Conservation (phyloP, 2,329 filamentous ascomycete genomes). For the Calonectria leucothoes region DNA sequence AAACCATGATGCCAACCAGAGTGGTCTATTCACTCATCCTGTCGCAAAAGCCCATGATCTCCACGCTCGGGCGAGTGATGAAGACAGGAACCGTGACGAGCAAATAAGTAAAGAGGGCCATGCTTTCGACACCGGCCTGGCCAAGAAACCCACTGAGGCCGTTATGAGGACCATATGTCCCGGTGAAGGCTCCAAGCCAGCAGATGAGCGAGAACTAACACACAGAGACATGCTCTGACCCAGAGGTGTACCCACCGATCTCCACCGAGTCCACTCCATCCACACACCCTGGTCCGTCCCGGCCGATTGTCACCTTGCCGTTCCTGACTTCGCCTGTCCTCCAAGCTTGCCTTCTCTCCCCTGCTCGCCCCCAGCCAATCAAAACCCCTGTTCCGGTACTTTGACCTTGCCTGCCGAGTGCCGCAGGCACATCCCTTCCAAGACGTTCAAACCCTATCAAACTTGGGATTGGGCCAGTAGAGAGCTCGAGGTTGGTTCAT, state of each 20-base stretch:
- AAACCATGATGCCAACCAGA: not conserved
- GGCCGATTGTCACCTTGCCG: constrained; percentile 40
- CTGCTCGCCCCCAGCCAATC: constrained; percentile 10
- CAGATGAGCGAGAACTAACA: constrained; percentile 7
- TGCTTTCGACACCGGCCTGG: not conserved
- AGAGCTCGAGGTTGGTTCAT: constrained; percentile 14
- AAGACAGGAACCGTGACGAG: constrained; percentile 6
- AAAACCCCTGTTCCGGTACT: constrained; percentile 30
- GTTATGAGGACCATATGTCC: constrained; percentile 1
- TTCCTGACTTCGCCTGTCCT: constrained; percentile 41
- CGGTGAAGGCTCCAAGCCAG: constrained; percentile 3
- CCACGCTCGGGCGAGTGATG: not conserved
- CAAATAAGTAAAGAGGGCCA: not conserved
- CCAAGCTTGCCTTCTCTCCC: constrained; percentile 26
- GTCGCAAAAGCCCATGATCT: not conserved
- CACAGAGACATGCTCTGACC: constrained; percentile 10
- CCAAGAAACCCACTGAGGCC: constrained; percentile 11
- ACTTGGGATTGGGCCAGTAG: not conserved
- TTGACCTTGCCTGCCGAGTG: constrained; percentile 23
- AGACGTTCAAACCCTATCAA: constrained; percentile 15
- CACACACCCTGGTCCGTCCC: constrained; percentile 39
- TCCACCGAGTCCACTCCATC: constrained; percentile 32
- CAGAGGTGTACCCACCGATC: constrained; percentile 15
- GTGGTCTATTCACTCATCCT: not conserved
- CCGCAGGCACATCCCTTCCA: constrained; percentile 16